Percentiles rank a stretch among this genome's conserved stretches.
Conservation (phyloP, 768 basidiomycete species). For the Phaeotremella skinneri region DNA sequence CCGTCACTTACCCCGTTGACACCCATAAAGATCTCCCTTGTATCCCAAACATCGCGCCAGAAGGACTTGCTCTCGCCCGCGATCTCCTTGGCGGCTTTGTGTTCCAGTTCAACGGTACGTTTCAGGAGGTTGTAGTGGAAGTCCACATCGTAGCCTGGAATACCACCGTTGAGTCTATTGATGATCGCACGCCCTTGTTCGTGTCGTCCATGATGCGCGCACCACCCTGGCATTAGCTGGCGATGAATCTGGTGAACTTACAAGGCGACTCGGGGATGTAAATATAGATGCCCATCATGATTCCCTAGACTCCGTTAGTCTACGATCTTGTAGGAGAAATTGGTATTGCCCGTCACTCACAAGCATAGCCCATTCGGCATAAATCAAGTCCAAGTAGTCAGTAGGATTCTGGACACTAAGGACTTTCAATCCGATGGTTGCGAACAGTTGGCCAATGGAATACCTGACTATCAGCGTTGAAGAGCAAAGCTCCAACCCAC, state of each 20-base stretch:
- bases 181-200: constrained; percentile 26
- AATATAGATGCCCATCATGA: constrained; percentile 23
- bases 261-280: constrained; percentile 30
- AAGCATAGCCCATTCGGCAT: constrained; percentile 36
- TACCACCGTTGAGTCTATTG: constrained; percentile 29
- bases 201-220: constrained; percentile 25
- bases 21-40: constrained; percentile 34
- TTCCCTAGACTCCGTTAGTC: constrained; percentile 7
- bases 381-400: constrained; percentile 32
- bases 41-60: constrained; percentile 19
- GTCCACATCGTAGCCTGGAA: constrained; percentile 39
- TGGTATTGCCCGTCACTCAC: background rate
- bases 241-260: too few relatives aligned
- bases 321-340: background rate
- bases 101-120: constrained; percentile 29
- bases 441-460: constrained; percentile 32
- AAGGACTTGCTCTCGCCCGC: constrained; percentile 23
- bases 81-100: constrained; percentile 8
- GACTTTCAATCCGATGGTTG: constrained; percentile 32
- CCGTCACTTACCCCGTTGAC: constrained; percentile 27
- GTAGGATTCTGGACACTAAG: constrained; percentile 20
- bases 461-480: constrained; percentile 14
- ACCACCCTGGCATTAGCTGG: constrained; percentile 28
- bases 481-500: constrained; percentile 11
- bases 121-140: constrained; percentile 36